Evolutionary conservation across 257 asterid genomes (phyloP).

Genomic region (Solanum stenotomum): DNA sequence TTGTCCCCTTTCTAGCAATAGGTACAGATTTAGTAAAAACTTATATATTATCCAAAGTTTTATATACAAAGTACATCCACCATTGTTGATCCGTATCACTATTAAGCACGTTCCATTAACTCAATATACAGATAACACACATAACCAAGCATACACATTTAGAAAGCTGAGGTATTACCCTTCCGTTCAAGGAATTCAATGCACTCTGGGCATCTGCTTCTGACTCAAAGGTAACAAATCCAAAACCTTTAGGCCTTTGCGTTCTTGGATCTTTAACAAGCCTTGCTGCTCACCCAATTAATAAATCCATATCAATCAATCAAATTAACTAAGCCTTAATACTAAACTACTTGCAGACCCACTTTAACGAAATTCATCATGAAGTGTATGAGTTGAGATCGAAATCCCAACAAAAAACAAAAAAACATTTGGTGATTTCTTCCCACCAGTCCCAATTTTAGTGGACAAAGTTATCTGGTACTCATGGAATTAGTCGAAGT

Average conservation of each 20-base stretch:
- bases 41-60: not conserved
- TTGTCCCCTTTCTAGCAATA: not conserved
- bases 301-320: not conserved
- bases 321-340: not conserved
- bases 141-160: not conserved
- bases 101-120: not conserved
- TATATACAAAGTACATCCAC: not conserved
- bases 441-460: not conserved
- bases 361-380: not conserved
- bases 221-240: slow-evolving; percentile 53
- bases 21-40: not conserved
- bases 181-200: slow-evolving; percentile 49
- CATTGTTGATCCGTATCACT: not conserved
- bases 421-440: not conserved
- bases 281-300: slow-evolving; percentile 33
- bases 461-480: not conserved
- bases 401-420: not conserved
- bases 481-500: not conserved
- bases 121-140: not conserved
- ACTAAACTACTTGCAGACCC: not conserved
- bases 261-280: slow-evolving; percentile 52
- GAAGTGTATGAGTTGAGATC: not conserved
- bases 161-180: slow-evolving; percentile 20
- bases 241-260: slow-evolving; percentile 68
- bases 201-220: slow-evolving; percentile 57